phyloP scores from a whole-genome alignment of 805 yeast genomes.

The Saccharomycopsis capsularis region DNA sequence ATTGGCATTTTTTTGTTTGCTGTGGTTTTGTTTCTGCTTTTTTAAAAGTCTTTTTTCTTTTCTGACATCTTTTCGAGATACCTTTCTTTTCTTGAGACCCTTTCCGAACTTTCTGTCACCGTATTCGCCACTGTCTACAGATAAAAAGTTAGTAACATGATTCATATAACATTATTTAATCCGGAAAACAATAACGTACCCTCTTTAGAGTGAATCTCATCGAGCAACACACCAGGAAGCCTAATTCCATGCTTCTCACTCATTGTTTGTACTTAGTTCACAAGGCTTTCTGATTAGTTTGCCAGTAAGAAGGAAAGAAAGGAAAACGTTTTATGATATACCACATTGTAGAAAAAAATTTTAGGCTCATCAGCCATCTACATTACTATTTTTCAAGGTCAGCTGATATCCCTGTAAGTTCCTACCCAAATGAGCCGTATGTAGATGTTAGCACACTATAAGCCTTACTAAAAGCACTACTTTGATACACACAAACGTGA shows the following conservation, averaged over 20 bases:
- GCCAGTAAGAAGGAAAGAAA: no score
- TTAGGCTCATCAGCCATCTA: no score
- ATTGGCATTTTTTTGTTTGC: not conserved
- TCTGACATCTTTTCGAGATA: constrained; percentile 37
- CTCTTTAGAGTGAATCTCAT: constrained; percentile 36
- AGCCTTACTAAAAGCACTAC: no score
- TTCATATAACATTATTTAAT: not conserved
- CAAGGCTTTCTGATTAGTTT: no score
- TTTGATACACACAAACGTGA: no score
- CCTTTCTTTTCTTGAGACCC: constrained; percentile 24
- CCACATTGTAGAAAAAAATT: no score
- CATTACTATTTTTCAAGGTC: no score
- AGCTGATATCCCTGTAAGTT: no score
- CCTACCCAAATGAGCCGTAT: no score
- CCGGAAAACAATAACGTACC: constrained; percentile 19
- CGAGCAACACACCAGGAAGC: constrained; percentile 48
- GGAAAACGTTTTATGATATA: no score
- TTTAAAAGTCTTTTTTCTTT: constrained; percentile 34
- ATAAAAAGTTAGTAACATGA: constrained; percentile 5
- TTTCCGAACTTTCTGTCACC: constrained; percentile 33
- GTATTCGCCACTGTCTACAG: constrained; percentile 35
- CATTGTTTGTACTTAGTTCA: no score
- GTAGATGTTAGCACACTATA: no score
- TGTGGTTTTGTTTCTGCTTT: constrained; percentile 26
- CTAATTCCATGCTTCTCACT: constrained; percentile 39